Percentiles rank a stretch among this genome's conserved stretches.
Evolutionary conservation across 768 basidiomycete species (phyloP).

Genomic region (Termitomyces sp.): DNA sequence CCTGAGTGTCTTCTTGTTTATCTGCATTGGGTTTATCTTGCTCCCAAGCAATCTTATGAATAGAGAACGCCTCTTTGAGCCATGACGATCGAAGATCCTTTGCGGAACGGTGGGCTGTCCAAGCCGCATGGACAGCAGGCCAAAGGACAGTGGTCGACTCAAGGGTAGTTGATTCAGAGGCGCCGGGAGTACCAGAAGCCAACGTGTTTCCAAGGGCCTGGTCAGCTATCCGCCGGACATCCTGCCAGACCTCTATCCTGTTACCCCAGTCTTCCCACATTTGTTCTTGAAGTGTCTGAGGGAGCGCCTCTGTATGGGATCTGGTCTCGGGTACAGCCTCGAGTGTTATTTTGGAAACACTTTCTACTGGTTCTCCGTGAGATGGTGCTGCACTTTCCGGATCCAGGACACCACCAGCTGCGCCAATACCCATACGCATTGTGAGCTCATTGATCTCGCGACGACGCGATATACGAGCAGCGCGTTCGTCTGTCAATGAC

Average conservation of each 20-base stretch:
- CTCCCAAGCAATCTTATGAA: slow-evolving; percentile 18
- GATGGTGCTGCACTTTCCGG: slow-evolving; percentile 24
- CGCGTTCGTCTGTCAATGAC: slow-evolving; percentile 46
- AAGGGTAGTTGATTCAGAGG: slow-evolving; percentile 33
- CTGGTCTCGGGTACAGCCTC: neutral
- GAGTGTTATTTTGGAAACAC: neutral
- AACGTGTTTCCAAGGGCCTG: slow-evolving; percentile 63
- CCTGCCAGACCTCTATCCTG: slow-evolving; percentile 61
- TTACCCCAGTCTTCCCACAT: slow-evolving; percentile 70
- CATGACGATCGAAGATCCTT: slow-evolving; percentile 52
- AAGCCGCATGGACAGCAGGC: slow-evolving; percentile 60
- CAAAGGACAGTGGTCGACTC: slow-evolving; percentile 62
- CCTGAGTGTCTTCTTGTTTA: slow-evolving; percentile 28
- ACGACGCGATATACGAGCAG: slow-evolving; percentile 53
- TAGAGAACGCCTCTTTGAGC: slow-evolving; percentile 43
- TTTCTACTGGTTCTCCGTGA: slow-evolving; percentile 8
- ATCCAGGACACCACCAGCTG: slow-evolving; percentile 63
- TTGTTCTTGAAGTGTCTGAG: slow-evolving; percentile 11
- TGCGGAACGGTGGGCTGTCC: slow-evolving; percentile 49
- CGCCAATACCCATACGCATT: slow-evolving; percentile 79
- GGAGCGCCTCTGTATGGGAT: neutral
- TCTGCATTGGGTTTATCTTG: slow-evolving; percentile 30
- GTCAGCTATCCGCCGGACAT: slow-evolving; percentile 69
- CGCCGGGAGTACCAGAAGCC: slow-evolving; percentile 26
- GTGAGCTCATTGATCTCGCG: slow-evolving; percentile 76